Conservation (phyloP, 2,329 filamentous ascomycete genomes). For the Colletotrichum tropicicola region DNA sequence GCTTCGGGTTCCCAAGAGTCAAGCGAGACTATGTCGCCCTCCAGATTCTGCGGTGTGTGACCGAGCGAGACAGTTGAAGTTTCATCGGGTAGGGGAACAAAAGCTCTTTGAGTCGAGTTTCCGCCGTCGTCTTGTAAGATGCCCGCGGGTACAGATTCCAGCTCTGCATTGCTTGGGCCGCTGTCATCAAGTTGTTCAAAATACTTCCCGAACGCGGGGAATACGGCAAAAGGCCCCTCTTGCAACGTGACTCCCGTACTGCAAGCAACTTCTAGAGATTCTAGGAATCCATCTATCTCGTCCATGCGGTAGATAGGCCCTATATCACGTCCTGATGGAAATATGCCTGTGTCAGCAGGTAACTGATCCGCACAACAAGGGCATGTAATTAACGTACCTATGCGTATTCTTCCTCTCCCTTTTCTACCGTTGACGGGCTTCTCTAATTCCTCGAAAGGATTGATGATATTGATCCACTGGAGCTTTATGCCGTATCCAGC, state of each 20-base stretch:
- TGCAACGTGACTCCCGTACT: neutral
- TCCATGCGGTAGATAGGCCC: neutral
- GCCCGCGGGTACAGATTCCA: too few species aligned
- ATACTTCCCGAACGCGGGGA: too few species aligned
- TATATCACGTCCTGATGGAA: neutral
- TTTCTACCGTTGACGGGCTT: neutral
- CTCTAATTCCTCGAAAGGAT: neutral
- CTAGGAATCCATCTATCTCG: neutral
- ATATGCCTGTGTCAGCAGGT: neutral
- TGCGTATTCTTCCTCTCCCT: neutral
- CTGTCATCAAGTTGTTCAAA: neutral
- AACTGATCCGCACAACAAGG: neutral
- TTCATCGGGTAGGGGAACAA: too few species aligned
- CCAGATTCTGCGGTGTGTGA: too few species aligned
- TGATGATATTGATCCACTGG: neutral
- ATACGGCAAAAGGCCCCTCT: neutral
- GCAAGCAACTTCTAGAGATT: neutral
- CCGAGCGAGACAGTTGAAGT: too few species aligned
- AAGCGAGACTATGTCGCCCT: neutral
- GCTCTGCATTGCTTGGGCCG: neutral
- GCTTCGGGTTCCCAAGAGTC: neutral
- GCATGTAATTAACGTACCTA: neutral
- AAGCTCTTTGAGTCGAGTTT: too few species aligned
- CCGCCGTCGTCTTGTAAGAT: too few species aligned
- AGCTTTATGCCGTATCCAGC: slow-evolving; percentile 7